Evolutionary conservation across 768 basidiomycete species (phyloP), one percentile per base, ranked within the genome.

Genomic region (Wakefieldia striispora): DNA sequence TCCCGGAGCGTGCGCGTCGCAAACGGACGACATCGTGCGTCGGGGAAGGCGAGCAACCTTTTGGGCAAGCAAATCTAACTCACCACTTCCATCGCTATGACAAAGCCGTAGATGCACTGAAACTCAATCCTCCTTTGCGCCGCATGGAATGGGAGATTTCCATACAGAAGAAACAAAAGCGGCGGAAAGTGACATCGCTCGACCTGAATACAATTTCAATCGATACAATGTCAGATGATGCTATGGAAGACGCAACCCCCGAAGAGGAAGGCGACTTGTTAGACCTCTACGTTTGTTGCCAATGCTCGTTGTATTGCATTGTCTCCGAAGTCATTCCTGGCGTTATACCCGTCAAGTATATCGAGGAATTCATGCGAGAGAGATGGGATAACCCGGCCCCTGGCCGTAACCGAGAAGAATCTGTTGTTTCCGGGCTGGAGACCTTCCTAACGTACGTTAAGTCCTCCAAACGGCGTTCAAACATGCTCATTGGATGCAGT

Each of bases 21-120:
- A 64, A 75, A 68, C 61, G 65, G 60, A 65, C 75, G 45, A 23
- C 54, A 36, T 80, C 79, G 3, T 91, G 88, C 60, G 63, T 83
- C 17, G 78, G 71, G 3, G 74, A 77, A 24, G 72, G 61, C 7
- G 76, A 76, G n/a, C 73, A 78, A 38, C 65, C 73, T 0, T 76
- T 75, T 48, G 77, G 57, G 40, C 70, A 53, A 44, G 53, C 59
- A 24, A 88, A 90, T 66, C 71, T 77, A 60, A 86, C 88, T 0
- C 91, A 93, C 59, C 91, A 93, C 61, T 91, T 88, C 58, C 91
- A 93, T 64, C 76, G 74, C 47, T 91, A 91, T 57, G 74, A 75
- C 43, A 79, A 74, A 53, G 86, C 86, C 2, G 77, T 91, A 26
- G 85, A 89, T 60, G 75, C 85, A n/a, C 70, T 75, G 40, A 80